These are phyloP conservation scores for Venturia aucupariae DNA, from an alignment of 2,329 filamentous ascomycete species.

Conservation along the genomic window DNA sequence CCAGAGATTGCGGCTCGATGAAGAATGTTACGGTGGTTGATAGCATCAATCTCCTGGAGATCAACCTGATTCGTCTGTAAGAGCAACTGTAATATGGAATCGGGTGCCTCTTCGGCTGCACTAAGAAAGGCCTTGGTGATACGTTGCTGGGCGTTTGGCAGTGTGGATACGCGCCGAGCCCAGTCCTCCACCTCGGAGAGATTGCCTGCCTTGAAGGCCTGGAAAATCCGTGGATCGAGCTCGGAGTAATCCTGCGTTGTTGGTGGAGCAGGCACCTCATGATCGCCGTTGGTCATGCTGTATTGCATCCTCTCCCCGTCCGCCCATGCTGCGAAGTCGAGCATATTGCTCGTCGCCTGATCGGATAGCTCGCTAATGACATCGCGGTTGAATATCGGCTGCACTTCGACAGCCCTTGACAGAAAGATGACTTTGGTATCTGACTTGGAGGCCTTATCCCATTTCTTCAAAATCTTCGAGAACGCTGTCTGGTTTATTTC, in stretches of 20 bases:
- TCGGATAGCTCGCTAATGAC: slow-evolving; percentile 96
- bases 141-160: slow-evolving; percentile 58
- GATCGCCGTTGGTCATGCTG: slow-evolving; percentile 25
- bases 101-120: slow-evolving; percentile 76
- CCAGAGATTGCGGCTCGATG: slow-evolving; percentile 96
- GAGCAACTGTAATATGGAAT: slow-evolving; percentile 64
- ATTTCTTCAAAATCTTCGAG: slow-evolving; percentile 98
- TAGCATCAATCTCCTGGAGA: slow-evolving; percentile 89
- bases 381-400: slow-evolving; percentile 95
- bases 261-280: slow-evolving; percentile 27
- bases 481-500: slow-evolving; percentile 97
- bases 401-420: slow-evolving; percentile 89
- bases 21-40: slow-evolving; percentile 92
- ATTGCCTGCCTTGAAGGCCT: slow-evolving; percentile 78
- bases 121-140: slow-evolving; percentile 85
- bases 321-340: slow-evolving; percentile 93
- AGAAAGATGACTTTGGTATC: slow-evolving; percentile 97
- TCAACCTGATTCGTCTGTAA: slow-evolving; percentile 76
- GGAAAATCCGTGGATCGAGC: slow-evolving; percentile 77
- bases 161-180: slow-evolving; percentile 57
- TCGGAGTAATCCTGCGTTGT: slow-evolving; percentile 76
- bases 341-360: slow-evolving; percentile 88
- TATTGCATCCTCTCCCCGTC: slow-evolving; percentile 88
- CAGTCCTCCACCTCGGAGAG: slow-evolving; percentile 69
- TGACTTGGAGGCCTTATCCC: slow-evolving; percentile 97